These are phyloP conservation scores for Heritiera littoralis DNA, from an alignment of 345 rosid species.

Conservation along the genomic window DNA sequence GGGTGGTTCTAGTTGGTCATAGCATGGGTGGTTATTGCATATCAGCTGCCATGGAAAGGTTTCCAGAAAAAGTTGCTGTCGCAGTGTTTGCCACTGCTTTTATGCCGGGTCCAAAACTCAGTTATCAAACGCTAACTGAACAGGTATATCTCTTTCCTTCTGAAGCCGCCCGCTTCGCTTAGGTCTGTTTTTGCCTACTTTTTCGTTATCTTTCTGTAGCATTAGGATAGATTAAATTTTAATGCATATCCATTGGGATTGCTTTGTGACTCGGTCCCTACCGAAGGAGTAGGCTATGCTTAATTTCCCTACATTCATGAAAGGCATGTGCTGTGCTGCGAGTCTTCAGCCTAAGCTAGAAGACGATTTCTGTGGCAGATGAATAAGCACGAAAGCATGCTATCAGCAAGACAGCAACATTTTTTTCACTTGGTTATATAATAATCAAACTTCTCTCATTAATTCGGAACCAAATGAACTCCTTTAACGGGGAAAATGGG, in stretches of 20 bases:
- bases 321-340: too few species aligned
- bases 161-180: background rate
- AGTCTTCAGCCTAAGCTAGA: too few species aligned
- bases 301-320: too few species aligned
- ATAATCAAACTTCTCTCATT: too few species aligned
- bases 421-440: too few species aligned
- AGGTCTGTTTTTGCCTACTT: background rate
- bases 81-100: conserved; percentile 49
- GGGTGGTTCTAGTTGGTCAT: conserved; percentile 17
- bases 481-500: too few species aligned
- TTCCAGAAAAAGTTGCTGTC: conserved; percentile 45
- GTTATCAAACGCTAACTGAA: conserved; percentile 18
- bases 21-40: conserved; percentile 14
- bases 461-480: too few species aligned
- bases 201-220: too few species aligned
- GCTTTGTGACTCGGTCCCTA: too few species aligned
- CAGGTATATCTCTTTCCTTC: conserved; percentile 33
- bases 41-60: conserved; percentile 55
- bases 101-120: conserved; percentile 50
- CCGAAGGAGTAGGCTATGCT: too few species aligned
- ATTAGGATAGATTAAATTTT: too few species aligned
- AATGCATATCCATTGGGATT: too few species aligned
- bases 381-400: background rate
- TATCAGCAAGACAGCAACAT: background rate
- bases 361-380: background rate